Evolutionary conservation across 805 yeast genomes (phyloP).

Genomic region (Candida oleophila): DNA sequence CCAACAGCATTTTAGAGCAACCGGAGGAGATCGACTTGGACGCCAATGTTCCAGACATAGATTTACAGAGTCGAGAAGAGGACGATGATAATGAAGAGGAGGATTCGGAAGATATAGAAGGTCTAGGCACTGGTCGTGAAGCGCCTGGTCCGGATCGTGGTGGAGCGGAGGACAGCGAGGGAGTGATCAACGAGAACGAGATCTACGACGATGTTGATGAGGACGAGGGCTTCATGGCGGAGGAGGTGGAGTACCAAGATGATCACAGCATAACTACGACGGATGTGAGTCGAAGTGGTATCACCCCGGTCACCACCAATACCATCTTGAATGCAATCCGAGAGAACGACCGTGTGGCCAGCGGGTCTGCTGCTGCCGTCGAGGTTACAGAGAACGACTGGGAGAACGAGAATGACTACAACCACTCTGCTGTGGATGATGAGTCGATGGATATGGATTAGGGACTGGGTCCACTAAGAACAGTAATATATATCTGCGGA

Average conservation of each 20-base stretch:
- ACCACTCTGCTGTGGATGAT: conserved; percentile 8
- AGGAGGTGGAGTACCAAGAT: conserved; percentile 44
- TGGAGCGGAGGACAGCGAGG: conserved; percentile 11
- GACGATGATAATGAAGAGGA: conserved; percentile 28
- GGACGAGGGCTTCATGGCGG: conserved; percentile 48
- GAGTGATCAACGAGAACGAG: conserved; percentile 19
- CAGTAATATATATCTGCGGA: no score
- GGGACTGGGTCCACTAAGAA: no score
- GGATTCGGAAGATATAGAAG: conserved; percentile 15
- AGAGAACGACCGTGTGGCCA: not conserved
- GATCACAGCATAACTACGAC: conserved; percentile 27
- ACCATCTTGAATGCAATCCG: conserved; percentile 2
- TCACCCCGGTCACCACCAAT: not conserved
- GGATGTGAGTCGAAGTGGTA: not conserved
- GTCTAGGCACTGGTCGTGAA: no score
- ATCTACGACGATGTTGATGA: conserved; percentile 12
- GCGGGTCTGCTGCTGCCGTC: not conserved
- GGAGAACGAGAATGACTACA: conserved; percentile 6
- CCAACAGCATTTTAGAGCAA: conserved; percentile 10
- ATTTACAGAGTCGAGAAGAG: conserved; percentile 15
- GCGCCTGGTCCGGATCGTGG: no score
- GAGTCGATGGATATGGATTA: conserved; percentile 3
- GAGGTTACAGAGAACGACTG: conserved; percentile 6
- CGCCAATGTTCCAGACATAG: conserved; percentile 40
- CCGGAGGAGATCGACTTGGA: conserved; percentile 39